Conservation (phyloP, 1,284 basidiomycete species). For the Ganoderma lucidum region DNA sequence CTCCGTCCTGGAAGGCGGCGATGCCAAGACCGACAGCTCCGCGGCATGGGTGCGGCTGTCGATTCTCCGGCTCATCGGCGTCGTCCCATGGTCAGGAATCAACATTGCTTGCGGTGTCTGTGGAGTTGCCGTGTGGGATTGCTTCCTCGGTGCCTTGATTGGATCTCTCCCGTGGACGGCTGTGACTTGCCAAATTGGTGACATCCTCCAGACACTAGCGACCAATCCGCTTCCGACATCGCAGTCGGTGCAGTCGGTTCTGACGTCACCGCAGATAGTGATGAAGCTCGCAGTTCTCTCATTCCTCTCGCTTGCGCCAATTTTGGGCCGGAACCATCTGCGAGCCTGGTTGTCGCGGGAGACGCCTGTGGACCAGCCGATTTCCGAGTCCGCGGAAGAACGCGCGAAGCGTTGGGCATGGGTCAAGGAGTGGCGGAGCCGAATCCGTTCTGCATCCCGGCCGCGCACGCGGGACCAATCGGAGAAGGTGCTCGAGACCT, state of each 20-base stretch:
- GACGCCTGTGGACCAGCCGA: slow-evolving; percentile 19
- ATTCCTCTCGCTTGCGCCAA: slow-evolving; percentile 80
- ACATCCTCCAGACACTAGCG: slow-evolving; percentile 82
- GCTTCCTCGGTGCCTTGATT: slow-evolving; percentile 83
- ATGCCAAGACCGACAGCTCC: slow-evolving; percentile 52
- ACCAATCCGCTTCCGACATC: slow-evolving; percentile 71
- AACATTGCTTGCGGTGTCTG: slow-evolving; percentile 94
- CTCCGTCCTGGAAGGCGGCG: slow-evolving; percentile 65
- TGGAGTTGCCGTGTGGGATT: slow-evolving; percentile 78
- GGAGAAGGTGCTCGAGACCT: slow-evolving; percentile 38
- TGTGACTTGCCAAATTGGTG: slow-evolving; percentile 88
- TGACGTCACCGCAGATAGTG: slow-evolving; percentile 76
- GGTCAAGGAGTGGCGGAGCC: slow-evolving; percentile 66
- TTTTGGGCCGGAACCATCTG: slow-evolving; percentile 72
- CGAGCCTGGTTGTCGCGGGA: slow-evolving; percentile 56
- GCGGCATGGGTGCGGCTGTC: slow-evolving; percentile 86
- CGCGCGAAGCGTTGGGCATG: slow-evolving; percentile 59
- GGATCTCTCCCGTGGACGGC: slow-evolving; percentile 84
- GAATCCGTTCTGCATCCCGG: slow-evolving; percentile 55
- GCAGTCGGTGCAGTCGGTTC: slow-evolving; percentile 74
- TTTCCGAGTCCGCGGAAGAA: slow-evolving; percentile 38
- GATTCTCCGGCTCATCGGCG: slow-evolving; percentile 85
- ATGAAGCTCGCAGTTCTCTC: slow-evolving; percentile 78
- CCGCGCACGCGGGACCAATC: slow-evolving; percentile 43
- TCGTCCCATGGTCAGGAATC: slow-evolving; percentile 94